These are phyloP conservation scores for Exserohilum turcica DNA, from an alignment of 2,329 filamentous ascomycete species.

Conservation along the genomic window DNA sequence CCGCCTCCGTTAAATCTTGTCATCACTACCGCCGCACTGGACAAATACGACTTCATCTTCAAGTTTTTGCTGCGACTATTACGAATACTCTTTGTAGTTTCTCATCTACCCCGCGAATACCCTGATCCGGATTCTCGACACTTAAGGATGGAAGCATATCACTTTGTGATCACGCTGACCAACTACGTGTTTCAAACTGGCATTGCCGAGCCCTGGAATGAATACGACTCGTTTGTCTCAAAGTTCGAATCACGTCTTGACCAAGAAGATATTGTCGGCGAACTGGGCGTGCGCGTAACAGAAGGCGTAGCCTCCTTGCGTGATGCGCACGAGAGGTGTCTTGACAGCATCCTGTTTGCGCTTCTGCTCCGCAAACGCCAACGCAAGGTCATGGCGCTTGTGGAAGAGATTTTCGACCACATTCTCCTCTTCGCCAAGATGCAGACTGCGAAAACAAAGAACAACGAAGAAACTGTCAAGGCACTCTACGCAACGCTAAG, in stretches of 20 bases:
- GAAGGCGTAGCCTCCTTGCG: slow-evolving; percentile 70
- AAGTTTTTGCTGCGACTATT: slow-evolving; percentile 76
- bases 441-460: slow-evolving; percentile 30
- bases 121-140: slow-evolving; percentile 24
- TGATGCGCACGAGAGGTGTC: slow-evolving; percentile 70
- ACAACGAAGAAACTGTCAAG: slow-evolving; percentile 37
- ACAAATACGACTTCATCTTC: slow-evolving; percentile 87
- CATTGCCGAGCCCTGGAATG: slow-evolving; percentile 73
- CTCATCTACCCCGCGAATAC: slow-evolving; percentile 44
- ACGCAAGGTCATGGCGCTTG: slow-evolving; percentile 69
- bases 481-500: slow-evolving; percentile 69
- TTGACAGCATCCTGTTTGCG: slow-evolving; percentile 76
- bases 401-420: slow-evolving; percentile 76
- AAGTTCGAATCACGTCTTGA: slow-evolving; percentile 64
- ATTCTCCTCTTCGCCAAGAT: slow-evolving; percentile 68
- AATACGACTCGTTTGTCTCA: slow-evolving; percentile 70
- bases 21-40: slow-evolving; percentile 71
- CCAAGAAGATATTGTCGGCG: slow-evolving; percentile 50
- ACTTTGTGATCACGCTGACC: slow-evolving; percentile 75
- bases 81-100: slow-evolving; percentile 76
- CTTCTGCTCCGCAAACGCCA: slow-evolving; percentile 77
- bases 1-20: slow-evolving; percentile 73
- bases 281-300: slow-evolving; percentile 53
- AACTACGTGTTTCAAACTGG: slow-evolving; percentile 82
- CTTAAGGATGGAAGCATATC: slow-evolving; percentile 77